Conservation (phyloP, 192 early-diverging fungal species). For the Phlyctochytrium arcticum region DNA sequence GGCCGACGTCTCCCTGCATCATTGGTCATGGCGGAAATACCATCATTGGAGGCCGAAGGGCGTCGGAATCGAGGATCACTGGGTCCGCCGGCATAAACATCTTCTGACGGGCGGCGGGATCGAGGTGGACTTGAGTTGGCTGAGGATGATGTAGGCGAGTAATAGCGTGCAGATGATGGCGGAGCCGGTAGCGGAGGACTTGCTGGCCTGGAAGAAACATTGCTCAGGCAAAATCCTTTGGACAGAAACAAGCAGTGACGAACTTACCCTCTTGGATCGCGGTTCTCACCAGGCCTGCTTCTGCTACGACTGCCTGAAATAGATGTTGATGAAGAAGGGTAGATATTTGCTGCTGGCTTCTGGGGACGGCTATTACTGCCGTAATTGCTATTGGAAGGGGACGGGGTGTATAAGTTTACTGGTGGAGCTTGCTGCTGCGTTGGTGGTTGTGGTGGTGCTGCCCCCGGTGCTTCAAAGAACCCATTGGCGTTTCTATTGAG, state of each 20-base stretch:
- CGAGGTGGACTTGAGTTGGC: background rate
- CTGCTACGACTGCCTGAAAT: background rate
- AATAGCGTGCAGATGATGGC: background rate
- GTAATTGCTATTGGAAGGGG: too few relatives aligned
- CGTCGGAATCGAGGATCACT: too few relatives aligned
- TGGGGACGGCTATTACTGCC: background rate
- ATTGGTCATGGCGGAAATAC: background rate
- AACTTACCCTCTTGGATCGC: background rate
- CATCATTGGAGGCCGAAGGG: background rate
- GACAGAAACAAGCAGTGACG: background rate
- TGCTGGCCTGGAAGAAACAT: background rate
- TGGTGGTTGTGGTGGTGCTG: background rate
- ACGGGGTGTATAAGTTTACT: too few relatives aligned
- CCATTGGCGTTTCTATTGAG: conserved; percentile 21
- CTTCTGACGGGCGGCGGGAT: background rate
- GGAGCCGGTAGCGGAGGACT: background rate
- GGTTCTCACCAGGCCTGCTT: background rate
- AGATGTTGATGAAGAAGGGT: background rate
- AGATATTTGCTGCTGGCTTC: background rate
- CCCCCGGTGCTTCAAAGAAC: conserved; percentile 11
- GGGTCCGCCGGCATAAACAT: background rate
- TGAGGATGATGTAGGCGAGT: background rate
- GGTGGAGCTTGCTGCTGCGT: background rate
- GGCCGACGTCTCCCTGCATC: conserved; percentile 5
- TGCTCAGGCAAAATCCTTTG: background rate